phyloP scores from a whole-genome alignment of 495 filamentous ascomycete genomes.

The Tirmania nivea region DNA sequence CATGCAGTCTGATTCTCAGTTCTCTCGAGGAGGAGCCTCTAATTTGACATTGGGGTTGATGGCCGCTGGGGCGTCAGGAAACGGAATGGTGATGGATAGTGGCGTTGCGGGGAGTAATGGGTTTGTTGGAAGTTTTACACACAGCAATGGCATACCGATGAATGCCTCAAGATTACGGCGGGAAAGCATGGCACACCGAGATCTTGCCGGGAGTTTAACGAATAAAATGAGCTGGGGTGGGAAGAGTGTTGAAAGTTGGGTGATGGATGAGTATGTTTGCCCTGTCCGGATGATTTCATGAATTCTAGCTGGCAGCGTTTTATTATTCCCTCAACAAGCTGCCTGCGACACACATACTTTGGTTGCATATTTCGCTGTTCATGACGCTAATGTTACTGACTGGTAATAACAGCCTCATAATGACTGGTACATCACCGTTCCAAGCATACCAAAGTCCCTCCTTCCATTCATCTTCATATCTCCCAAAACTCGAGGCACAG shows the following conservation, averaged over 20 bases:
- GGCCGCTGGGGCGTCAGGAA: constrained; percentile 12
- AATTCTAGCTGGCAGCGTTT: no score
- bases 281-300: no score
- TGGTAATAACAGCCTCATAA: constrained; percentile 51
- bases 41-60: constrained; percentile 17
- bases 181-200: constrained; percentile 34
- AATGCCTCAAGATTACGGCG: constrained; percentile 30
- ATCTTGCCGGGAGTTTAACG: constrained; percentile 61
- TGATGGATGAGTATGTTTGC: constrained; percentile 81
- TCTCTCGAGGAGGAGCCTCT: constrained; percentile 1
- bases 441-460: constrained; percentile 65
- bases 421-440: constrained; percentile 89
- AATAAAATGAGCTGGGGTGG: constrained; percentile 97
- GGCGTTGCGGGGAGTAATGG: constrained; percentile 7
- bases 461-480: constrained; percentile 90
- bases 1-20: constrained; percentile 8
- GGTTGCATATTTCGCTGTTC: neutral
- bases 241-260: constrained; percentile 85
- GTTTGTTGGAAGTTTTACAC: constrained; percentile 11
- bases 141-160: constrained; percentile 18
- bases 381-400: constrained; percentile 16
- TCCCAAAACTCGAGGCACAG: constrained; percentile 89
- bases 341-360: no score
- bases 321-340: no score
- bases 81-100: constrained; percentile 5